These are phyloP conservation scores for Schrenkiella parvula DNA, from an alignment of 345 rosid genomes.

Conservation along the genomic window DNA sequence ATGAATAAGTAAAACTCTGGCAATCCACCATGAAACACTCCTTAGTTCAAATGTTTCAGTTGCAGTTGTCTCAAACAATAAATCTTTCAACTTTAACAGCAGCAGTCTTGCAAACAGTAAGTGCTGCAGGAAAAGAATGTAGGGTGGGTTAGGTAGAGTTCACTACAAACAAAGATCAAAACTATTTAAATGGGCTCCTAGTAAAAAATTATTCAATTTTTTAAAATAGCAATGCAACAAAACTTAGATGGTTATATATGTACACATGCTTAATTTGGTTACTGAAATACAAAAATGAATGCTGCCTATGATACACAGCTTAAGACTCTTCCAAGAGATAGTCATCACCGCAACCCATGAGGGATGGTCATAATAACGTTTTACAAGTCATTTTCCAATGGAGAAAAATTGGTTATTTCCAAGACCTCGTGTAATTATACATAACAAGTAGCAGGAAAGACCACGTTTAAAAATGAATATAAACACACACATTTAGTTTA, in stretches of 20 bases:
- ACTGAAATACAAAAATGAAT: not conserved
- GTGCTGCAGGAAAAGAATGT: constrained; percentile 42
- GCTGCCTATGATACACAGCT: not conserved
- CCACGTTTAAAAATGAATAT: too few relatives aligned
- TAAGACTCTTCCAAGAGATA: too few relatives aligned
- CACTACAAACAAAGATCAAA: not conserved
- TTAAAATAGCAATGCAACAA: not conserved
- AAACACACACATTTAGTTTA: not conserved
- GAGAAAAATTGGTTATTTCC: too few relatives aligned
- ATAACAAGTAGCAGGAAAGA: not conserved
- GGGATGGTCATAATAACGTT: too few relatives aligned
- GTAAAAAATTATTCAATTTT: not conserved
- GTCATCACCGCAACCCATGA: too few relatives aligned
- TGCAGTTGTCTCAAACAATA: constrained; percentile 48
- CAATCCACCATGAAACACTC: constrained; percentile 93
- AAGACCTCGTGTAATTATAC: too few relatives aligned
- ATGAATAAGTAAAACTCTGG: constrained; percentile 60
- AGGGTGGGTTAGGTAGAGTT: not conserved
- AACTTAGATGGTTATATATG: not conserved
- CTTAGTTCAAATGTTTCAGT: constrained; percentile 39
- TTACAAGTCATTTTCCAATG: too few relatives aligned
- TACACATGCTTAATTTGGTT: not conserved
- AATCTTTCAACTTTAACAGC: constrained; percentile 68
- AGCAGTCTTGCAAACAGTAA: constrained; percentile 71
- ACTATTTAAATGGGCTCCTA: not conserved